Conservation (phyloP, 2,329 filamentous ascomycete genomes). For the Arthrobotrys musiformis region DNA sequence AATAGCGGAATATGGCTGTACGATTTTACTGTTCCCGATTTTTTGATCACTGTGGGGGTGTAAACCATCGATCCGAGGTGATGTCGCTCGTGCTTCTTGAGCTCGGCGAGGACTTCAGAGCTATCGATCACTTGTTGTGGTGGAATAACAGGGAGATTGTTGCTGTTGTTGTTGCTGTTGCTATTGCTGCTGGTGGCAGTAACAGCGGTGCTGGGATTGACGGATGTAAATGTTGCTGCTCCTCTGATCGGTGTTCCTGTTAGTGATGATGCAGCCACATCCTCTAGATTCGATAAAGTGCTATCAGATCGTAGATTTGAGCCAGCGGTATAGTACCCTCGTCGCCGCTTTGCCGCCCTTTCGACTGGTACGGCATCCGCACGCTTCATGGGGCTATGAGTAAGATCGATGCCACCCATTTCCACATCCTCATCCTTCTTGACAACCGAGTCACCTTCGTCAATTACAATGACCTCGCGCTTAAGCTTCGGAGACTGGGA, state of each 20-base stretch:
- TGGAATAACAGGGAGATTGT: conserved; percentile 44
- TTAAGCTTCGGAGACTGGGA: conserved; percentile 51
- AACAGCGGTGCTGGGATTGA: neutral
- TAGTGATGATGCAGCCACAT: conserved; percentile 17
- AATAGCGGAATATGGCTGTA: conserved; percentile 75
- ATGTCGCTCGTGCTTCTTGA: conserved; percentile 57
- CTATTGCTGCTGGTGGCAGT: too few relatives aligned
- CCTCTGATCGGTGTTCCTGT: conserved; percentile 34
- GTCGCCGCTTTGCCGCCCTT: conserved; percentile 32
- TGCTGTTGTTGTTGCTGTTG: neutral
- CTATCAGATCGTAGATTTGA: conserved; percentile 44
- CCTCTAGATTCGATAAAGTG: conserved; percentile 44
- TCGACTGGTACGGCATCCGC: conserved; percentile 27
- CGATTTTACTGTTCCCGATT: conserved; percentile 69
- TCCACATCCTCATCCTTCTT: conserved; percentile 51
- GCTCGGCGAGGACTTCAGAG: conserved; percentile 57
- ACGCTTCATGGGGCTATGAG: conserved; percentile 33
- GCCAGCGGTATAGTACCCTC: conserved; percentile 19
- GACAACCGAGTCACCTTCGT: conserved; percentile 36
- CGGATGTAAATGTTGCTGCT: neutral
- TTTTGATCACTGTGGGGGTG: conserved; percentile 57
- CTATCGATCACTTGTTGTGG: conserved; percentile 59
- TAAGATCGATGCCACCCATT: conserved; percentile 45
- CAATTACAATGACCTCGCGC: conserved; percentile 46
- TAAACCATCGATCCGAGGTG: conserved; percentile 60